These are phyloP conservation scores for Neofusicoccum umdonicola DNA, from an alignment of 2,329 filamentous ascomycete genomes.

Conservation along the genomic window DNA sequence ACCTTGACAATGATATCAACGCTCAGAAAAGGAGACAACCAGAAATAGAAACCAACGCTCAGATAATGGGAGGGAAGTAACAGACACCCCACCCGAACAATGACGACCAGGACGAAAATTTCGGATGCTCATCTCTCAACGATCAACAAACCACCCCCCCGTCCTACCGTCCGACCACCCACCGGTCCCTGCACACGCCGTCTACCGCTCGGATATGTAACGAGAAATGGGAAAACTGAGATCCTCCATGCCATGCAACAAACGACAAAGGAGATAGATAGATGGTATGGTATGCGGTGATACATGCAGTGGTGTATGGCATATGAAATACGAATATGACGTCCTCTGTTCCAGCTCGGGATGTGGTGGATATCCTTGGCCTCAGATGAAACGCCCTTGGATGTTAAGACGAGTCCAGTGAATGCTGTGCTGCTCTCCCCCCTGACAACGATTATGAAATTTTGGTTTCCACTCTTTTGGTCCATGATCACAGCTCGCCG, in stretches of 20 bases:
- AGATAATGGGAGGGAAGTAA: not conserved
- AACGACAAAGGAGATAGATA: slow-evolving; percentile 10
- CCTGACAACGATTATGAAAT: not conserved
- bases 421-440: not conserved
- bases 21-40: not conserved
- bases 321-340: not conserved
- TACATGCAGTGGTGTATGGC: slow-evolving; percentile 8
- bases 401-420: not conserved
- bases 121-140: slow-evolving; percentile 13
- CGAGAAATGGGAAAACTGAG: not conserved
- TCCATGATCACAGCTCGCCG: not conserved
- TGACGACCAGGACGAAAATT: not conserved
- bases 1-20: slow-evolving; percentile 2
- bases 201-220: not conserved
- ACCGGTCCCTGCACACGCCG: not conserved
- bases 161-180: not conserved
- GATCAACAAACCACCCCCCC: slow-evolving; percentile 3
- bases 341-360: not conserved
- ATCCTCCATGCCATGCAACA: slow-evolving; percentile 9
- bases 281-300: slow-evolving; percentile 6
- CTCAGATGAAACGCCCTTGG: not conserved
- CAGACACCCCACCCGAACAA: not conserved
- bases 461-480: slow-evolving; percentile 15
- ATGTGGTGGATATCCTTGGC: not conserved
- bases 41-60: not conserved